Evolutionary conservation across 164 flowering plant species (phyloP), one percentile per base, ranked within the genome.

Genomic region (Santalum album): DNA sequence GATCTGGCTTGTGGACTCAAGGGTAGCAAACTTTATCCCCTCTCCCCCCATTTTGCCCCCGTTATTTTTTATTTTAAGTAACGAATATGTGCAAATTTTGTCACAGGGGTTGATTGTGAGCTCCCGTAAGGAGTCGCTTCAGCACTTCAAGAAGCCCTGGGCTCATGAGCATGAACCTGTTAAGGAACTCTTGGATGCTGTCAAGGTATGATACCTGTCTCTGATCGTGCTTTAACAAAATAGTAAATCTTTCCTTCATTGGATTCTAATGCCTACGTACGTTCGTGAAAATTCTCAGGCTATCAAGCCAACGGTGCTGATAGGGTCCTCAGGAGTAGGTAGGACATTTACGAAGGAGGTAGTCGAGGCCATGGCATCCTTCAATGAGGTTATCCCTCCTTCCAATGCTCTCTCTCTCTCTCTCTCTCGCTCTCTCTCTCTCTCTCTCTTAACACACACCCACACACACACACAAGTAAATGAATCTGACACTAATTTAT

Each of bases 311-410:
- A 75, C 84, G 7, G 78, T 79, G 35, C 54, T 82, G 67, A 79
- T 82, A 12, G 88, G 88, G 62, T 65, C 88, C 22, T 82, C 88
- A n/a, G 88, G 88, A 49, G 81, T 72, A 5, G 85, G 83, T 32
- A 72, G 63, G 54, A 72, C 79, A 27, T 82, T 64, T 35, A 70
- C 74, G 6, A 65, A 70, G 57, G 70, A 70, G 24, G 70, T 70
- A 17, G 59, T 70, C 18, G 81, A 79, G 70, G 74, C 83, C 60
- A 76, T 82, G 88, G 64, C 83, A 49, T 62, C 75, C 56, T 44
- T 73, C 42, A 82, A 79, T 49, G 67, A 72, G 88, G 88, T 79
- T 55, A 4, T 29, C 34, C 9, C 9, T 29, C 6, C 34, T 29
- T 29, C 9, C 9, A 9, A 3, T 29, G 4, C 49, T 38, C 35